A percentile compares a stretch with the other conserved stretches of the same genome.
These are phyloP conservation scores for Kwoniella botswanensis DNA, from an alignment of 768 basidiomycete species.

Conservation along the genomic window DNA sequence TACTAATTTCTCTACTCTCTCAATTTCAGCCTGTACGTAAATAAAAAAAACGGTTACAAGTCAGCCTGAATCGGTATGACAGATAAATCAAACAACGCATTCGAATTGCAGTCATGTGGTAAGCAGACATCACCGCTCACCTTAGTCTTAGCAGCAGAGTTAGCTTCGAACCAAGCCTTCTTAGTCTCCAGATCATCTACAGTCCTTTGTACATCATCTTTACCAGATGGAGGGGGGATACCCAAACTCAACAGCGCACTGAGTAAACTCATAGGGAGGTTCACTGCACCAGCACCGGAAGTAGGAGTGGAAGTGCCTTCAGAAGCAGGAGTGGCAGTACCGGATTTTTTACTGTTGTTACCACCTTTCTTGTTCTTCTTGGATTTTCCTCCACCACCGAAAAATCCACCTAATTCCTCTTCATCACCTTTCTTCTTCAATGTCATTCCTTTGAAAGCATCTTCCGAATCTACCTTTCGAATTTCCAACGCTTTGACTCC, in stretches of 20 bases:
- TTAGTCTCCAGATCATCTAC: slow-evolving; percentile 90
- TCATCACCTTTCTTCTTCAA: slow-evolving; percentile 94
- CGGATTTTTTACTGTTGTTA: slow-evolving; percentile 45
- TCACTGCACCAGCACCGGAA: slow-evolving; percentile 60
- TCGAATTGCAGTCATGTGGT: too few relatives aligned
- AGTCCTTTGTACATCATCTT: slow-evolving; percentile 77
- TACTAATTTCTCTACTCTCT: slow-evolving; percentile 55
- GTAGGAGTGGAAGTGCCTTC: slow-evolving; percentile 59
- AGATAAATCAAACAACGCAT: too few relatives aligned
- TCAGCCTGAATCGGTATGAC: slow-evolving; percentile 12
- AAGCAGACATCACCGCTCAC: slow-evolving; percentile 23
- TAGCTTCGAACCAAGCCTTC: slow-evolving; percentile 92
- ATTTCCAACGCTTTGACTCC: slow-evolving; percentile 72
- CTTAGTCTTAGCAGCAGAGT: slow-evolving; percentile 67
- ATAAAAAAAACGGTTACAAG: too few relatives aligned
- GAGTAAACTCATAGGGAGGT: slow-evolving; percentile 83
- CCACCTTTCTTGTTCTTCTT: slow-evolving; percentile 66
- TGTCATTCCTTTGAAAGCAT: slow-evolving; percentile 68
- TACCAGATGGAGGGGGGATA: slow-evolving; percentile 83
- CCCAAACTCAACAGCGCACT: slow-evolving; percentile 83
- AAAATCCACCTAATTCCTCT: slow-evolving; percentile 66
- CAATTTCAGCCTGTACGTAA: slow-evolving; percentile 49
- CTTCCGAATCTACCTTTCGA: slow-evolving; percentile 74
- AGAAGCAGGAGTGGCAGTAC: slow-evolving; percentile 45
- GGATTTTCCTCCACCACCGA: slow-evolving; percentile 61